Conservation (phyloP, 306 rosid species). For the Abrus precatorius region DNA sequence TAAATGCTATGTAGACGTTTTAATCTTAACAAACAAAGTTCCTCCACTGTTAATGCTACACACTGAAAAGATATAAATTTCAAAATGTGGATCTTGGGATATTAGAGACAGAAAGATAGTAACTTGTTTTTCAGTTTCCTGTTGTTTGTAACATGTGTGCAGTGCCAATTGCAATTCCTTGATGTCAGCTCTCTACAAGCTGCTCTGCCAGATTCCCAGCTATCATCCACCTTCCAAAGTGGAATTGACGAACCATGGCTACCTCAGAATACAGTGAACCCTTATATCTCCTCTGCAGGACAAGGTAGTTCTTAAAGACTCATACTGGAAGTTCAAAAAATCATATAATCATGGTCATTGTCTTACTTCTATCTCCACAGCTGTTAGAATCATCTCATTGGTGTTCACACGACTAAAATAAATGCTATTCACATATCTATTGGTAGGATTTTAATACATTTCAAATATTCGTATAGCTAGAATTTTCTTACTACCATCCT, state of each 20-base stretch:
- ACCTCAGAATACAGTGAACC: constrained; percentile 53
- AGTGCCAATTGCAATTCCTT: constrained; percentile 57
- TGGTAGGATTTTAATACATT: constrained; percentile 16
- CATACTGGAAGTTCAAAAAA: constrained; percentile 24
- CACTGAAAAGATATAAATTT: constrained; percentile 8
- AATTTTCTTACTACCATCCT: constrained; percentile 3
- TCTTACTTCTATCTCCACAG: constrained; percentile 6
- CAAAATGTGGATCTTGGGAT: constrained; percentile 3
- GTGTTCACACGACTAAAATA: constrained; percentile 10
- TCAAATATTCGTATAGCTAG: constrained; percentile 1
- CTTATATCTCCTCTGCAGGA: constrained; percentile 63
- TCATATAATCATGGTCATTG: neutral
- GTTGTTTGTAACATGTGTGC: constrained; percentile 25
- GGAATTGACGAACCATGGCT: constrained; percentile 75
- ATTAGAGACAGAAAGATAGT: neutral
- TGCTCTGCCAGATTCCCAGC: constrained; percentile 67
- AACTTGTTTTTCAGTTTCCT: constrained; percentile 1
- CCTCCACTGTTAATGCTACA: neutral
- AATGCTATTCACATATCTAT: constrained; percentile 11
- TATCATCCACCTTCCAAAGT: constrained; percentile 58
- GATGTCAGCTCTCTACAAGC: constrained; percentile 73
- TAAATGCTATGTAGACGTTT: neutral
- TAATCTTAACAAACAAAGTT: constrained; percentile 1
- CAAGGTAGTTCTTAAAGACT: constrained; percentile 61
- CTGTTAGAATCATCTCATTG: constrained; percentile 33